phyloP scores from a whole-genome alignment of 2,329 filamentous ascomycete species.

The Orbilia ellipsospora region DNA sequence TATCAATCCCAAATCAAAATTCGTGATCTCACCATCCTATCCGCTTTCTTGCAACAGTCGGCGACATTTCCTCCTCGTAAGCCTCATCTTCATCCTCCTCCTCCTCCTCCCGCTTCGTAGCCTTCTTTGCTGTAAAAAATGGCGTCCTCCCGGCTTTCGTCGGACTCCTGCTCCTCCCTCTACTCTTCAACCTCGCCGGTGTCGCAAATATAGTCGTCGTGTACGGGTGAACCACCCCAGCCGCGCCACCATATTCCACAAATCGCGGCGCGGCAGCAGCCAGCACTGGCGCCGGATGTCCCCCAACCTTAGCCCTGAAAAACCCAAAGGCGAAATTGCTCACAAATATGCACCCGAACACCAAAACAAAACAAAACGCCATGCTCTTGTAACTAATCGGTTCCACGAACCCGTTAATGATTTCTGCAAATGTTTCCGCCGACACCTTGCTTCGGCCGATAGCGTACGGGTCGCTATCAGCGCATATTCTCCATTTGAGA shows the following conservation, averaged over 20 bases:
- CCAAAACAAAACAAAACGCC: constrained; percentile 67
- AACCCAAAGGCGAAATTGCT: constrained; percentile 70
- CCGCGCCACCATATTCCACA: constrained; percentile 43
- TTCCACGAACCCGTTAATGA: constrained; percentile 93
- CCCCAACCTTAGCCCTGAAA: constrained; percentile 47
- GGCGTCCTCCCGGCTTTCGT: constrained; percentile 39
- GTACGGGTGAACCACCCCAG: constrained; percentile 44
- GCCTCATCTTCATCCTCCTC: constrained; percentile 38
- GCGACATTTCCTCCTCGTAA: constrained; percentile 29
- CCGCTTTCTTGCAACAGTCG: constrained; percentile 23
- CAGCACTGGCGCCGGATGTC: constrained; percentile 57
- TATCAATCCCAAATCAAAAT: background rate
- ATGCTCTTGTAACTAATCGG: constrained; percentile 87
- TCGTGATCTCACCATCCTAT: constrained; percentile 8
- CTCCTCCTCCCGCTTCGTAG: constrained; percentile 3
- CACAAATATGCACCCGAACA: constrained; percentile 68
- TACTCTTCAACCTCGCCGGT: constrained; percentile 20
- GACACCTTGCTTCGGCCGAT: constrained; percentile 83
- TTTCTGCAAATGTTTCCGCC: constrained; percentile 87
- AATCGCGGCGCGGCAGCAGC: constrained; percentile 56
- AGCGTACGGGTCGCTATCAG: constrained; percentile 81
- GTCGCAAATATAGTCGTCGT: constrained; percentile 36
- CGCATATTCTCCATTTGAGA: constrained; percentile 84
- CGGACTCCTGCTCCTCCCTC: constrained; percentile 40
- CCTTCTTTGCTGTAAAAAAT: constrained; percentile 48